Percentiles rank a stretch among this genome's conserved stretches.
Evolutionary conservation across 306 rosid genomes (phyloP).

Genomic region (Vachellia pachyceras): DNA sequence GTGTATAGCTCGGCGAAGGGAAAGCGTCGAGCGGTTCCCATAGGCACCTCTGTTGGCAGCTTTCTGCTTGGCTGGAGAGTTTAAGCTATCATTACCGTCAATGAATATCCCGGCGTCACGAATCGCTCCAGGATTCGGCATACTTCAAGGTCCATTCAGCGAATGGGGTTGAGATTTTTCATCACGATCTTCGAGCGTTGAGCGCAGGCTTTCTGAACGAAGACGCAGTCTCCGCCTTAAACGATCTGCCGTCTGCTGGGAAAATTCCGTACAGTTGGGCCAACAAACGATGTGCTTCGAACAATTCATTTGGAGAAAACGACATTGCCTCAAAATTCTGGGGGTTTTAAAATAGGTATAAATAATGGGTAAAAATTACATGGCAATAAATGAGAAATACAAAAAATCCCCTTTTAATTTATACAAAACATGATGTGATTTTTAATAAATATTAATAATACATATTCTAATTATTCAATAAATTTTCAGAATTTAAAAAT

Average conservation of each 20-base stretch:
- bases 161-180: not conserved
- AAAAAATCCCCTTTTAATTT: too few species aligned
- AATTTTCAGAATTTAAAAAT: too few species aligned
- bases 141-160: slow-evolving; percentile 36
- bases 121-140: slow-evolving; percentile 46
- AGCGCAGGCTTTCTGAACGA: not conserved
- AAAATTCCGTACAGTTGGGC: not conserved
- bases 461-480: too few species aligned
- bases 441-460: too few species aligned
- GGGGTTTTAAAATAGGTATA: too few species aligned
- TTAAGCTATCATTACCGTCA: slow-evolving; percentile 34
- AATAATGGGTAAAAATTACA: too few species aligned
- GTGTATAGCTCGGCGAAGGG: slow-evolving; percentile 47
- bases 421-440: too few species aligned
- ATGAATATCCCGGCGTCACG: slow-evolving; percentile 28
- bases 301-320: too few species aligned
- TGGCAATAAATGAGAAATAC: too few species aligned
- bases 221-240: not conserved
- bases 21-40: slow-evolving; percentile 30
- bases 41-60: slow-evolving; percentile 52
- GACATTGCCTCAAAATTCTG: too few species aligned
- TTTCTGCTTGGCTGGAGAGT: slow-evolving; percentile 67
- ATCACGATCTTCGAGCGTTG: not conserved
- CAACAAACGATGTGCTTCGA: too few species aligned
- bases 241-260: not conserved